Evolutionary conservation across 257 asterid species (phyloP), one percentile per base, ranked within the genome.

Genomic region (Ilex aquifolium): DNA sequence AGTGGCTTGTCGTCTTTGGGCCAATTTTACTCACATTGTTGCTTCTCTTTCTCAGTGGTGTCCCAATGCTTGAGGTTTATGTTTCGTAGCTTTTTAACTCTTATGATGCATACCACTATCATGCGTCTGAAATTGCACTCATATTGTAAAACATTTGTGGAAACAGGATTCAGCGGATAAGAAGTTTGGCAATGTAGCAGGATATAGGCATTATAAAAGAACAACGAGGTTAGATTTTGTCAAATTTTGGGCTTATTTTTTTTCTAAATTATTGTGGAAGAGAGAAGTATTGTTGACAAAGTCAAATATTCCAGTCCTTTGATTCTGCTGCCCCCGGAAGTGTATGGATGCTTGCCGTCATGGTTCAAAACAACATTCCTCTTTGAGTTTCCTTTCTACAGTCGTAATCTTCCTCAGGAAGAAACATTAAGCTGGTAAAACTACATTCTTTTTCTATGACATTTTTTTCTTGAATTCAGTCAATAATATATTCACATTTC

Each of bases 31-130:
- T 93, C 39, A 87, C 95, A 1, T 44, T 84, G 15, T 53, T 93
- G 74, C 95, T 93, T 53, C 96, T 90, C 74, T 90, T 93, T 40
- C 64, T 93, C 75, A 93, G 97, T 57, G 99, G 99, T 71, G 56
- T 93, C 57, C 99, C 97, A 53, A 70, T 90, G 52, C 96, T 90
- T 17, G 97, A 93, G 96, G 99, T 89, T 44, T 31, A 17, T 51
- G 39, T 50, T 68, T 58, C 60, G 63, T 21, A 15, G 27, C 49
- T 53, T 8, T 3, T 17, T 12, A 55, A 21, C 39, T 30, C 36
- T 32, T 42, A 1, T 54, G 50, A 17, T 48, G 49, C 9, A 56
- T 65, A 53, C 52, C 3, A 30, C 50, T 61, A 5, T 39, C 14
- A 40, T 40, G 44, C 42, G 15, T 40, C 42, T 52, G 59, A 31